Evolutionary conservation across 805 yeast genomes (phyloP), one percentile per base, ranked within the genome.

Genomic region (Saccharomyces cerevisiae): DNA sequence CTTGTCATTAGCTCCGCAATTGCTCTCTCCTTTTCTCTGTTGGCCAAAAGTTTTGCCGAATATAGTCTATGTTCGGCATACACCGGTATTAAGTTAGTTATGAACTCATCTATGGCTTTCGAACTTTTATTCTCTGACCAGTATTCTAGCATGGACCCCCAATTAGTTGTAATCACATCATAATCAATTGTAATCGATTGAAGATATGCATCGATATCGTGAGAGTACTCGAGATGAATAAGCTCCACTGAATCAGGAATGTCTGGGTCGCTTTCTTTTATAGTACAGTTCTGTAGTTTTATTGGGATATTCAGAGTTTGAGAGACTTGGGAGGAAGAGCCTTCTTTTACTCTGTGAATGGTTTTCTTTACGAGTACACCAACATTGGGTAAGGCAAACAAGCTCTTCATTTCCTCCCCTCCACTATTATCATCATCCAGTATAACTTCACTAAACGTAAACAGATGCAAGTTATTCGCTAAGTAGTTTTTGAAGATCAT

Each of bases 1-100:
- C 86, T 80, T 3, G 83, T 83, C 63, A 87, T 69, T 53, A 87
- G 67, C 24, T 78, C 79, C 49, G 79, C 80, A 77, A 87, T 75
- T 58, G 85, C 83, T 48, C 79, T 76, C 53, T 84, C 88, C 64
- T 81, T 83, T 59, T 77, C 79, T 60, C 86, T 73, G 57, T 79
- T 80, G 24, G 50, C 55, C 17, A 63, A 47, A 29, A 66, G 47
- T 43, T 66, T 62, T 21, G 66, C 57, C n/a, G 67, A 61, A 49
- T 63, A 59, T 17, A 69, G 55, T 47, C 59, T 61, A 50, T 63
- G 65, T 28, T 62, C 67, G 11, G 60, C 63, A 49, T 55, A 58
- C 30, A 47, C 48, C 41, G 57, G 63, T 41, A 61, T 55, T 49
- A 51, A 56, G 8, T 50, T 51, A 4, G 57, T 55, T 29, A 61